Conservation (phyloP, 345 rosid genomes). For the Linum tenue region DNA sequence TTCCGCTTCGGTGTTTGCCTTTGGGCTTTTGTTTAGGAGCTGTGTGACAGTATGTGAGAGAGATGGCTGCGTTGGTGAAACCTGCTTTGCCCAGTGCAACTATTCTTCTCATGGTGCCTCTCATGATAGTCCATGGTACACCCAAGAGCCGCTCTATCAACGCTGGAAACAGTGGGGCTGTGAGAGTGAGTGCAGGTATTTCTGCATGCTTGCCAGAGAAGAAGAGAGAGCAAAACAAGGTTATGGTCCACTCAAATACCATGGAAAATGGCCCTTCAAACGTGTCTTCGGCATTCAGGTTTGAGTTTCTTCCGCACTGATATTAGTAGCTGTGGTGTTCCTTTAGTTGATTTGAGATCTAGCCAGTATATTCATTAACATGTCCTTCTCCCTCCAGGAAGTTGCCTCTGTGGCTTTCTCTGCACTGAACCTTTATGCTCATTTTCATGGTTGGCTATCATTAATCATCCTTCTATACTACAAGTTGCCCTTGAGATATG, state of each 20-base stretch:
- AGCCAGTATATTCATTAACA: slow-evolving; percentile 3
- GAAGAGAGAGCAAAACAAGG: slow-evolving; percentile 1
- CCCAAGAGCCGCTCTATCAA: not conserved
- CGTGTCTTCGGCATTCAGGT: slow-evolving; percentile 39
- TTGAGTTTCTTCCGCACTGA: slow-evolving; percentile 4
- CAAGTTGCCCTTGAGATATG: slow-evolving; percentile 55
- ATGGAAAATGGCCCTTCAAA: slow-evolving; percentile 3
- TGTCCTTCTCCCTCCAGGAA: slow-evolving; percentile 38
- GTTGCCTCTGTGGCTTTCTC: slow-evolving; percentile 83
- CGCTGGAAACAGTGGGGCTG: slow-evolving; percentile 2
- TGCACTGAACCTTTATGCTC: slow-evolving; percentile 65
- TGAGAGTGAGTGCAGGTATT: not conserved
- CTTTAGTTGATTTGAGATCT: slow-evolving; percentile 5
- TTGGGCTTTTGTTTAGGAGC: not conserved
- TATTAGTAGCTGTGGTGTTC: not conserved
- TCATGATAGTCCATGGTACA: not conserved
- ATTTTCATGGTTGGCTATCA: slow-evolving; percentile 86
- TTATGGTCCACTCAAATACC: not conserved
- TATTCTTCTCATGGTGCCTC: not conserved
- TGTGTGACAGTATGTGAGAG: not conserved
- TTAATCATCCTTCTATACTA: slow-evolving; percentile 76
- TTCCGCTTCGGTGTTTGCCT: too few relatives aligned
- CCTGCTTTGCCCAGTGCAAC: slow-evolving; percentile 1
- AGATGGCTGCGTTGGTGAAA: not conserved
- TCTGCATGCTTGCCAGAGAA: not conserved